Conservation (phyloP, 805 yeast genomes). For the Priceomyces medius region DNA sequence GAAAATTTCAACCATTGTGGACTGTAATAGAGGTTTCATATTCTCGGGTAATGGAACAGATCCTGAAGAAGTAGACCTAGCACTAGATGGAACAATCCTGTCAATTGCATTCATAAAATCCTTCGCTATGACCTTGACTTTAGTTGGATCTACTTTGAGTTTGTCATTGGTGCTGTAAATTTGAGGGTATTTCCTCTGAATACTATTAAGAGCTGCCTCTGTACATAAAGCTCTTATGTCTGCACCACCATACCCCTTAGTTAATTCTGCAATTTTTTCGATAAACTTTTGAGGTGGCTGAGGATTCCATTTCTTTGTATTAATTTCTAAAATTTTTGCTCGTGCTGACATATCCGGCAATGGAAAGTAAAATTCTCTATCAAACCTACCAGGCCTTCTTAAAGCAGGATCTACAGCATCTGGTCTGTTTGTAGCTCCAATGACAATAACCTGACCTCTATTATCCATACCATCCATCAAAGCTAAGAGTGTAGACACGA, state of each 20-base stretch:
- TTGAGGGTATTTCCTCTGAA: slow-evolving; percentile 91
- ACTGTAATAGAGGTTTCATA: slow-evolving; percentile 61
- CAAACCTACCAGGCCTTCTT: slow-evolving; percentile 95
- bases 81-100: slow-evolving; percentile 88
- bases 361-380: slow-evolving; percentile 94
- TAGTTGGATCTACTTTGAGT: slow-evolving; percentile 65
- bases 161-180: slow-evolving; percentile 77
- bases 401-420: slow-evolving; percentile 98
- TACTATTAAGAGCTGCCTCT: slow-evolving; percentile 89
- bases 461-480: slow-evolving; percentile 99
- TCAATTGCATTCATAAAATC: slow-evolving; percentile 87
- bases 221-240: slow-evolving; percentile 92
- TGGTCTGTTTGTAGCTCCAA: slow-evolving; percentile 97
- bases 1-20: slow-evolving; percentile 47
- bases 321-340: slow-evolving; percentile 74
- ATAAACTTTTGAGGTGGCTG: slow-evolving; percentile 59
- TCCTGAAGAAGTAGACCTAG: slow-evolving; percentile 72
- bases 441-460: slow-evolving; percentile 95
- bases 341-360: slow-evolving; percentile 82
- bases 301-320: slow-evolving; percentile 87
- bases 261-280: slow-evolving; percentile 66
- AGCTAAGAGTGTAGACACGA: slow-evolving; percentile 91
- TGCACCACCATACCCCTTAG: slow-evolving; percentile 98
- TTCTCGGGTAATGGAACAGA: slow-evolving; percentile 79
- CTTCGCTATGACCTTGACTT: slow-evolving; percentile 69